phyloP scores from a whole-genome alignment of 2,329 filamentous ascomycete species.

The Curvularia eragrostidis region DNA sequence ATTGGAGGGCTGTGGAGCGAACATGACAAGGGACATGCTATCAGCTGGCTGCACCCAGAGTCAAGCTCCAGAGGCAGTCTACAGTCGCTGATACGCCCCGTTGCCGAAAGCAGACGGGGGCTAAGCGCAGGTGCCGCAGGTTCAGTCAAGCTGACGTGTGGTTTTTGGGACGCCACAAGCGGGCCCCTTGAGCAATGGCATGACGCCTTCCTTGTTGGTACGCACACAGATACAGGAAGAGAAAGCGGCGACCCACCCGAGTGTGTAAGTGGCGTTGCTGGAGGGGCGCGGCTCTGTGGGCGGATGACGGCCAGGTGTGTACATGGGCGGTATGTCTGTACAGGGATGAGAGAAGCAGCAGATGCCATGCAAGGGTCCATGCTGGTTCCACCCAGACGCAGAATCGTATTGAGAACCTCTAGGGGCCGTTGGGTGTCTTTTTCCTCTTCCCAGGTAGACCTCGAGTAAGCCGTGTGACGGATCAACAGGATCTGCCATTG shows the following conservation, averaged over 20 bases:
- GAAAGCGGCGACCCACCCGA: slow-evolving; percentile 6
- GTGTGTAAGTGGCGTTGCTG: slow-evolving; percentile 3
- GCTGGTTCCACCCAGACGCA: not conserved
- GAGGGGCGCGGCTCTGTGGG: slow-evolving; percentile 6
- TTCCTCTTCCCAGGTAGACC: not conserved
- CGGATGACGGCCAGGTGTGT: slow-evolving; percentile 5
- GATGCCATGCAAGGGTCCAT: slow-evolving; percentile 6
- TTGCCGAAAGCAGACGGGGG: not conserved
- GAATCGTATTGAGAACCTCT: not conserved
- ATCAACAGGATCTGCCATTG: not conserved
- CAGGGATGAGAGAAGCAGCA: not conserved
- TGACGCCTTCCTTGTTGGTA: slow-evolving; percentile 3
- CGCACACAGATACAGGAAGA: not conserved
- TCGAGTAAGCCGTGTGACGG: not conserved
- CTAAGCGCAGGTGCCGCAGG: slow-evolving; percentile 12
- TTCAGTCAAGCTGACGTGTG: slow-evolving; percentile 12
- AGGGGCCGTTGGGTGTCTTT: not conserved
- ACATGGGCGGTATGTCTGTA: slow-evolving; percentile 2
- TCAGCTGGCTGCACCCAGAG: slow-evolving; percentile 2
- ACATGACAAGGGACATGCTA: slow-evolving; percentile 5
- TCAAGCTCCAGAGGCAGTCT: not conserved
- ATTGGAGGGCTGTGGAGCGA: slow-evolving; percentile 4
- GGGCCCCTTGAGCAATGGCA: slow-evolving; percentile 17
- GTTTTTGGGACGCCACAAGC: slow-evolving; percentile 14
- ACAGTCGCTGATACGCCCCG: slow-evolving; percentile 1